Base-by-base conservation (phyloP, 768 basidiomycete species). In the Lepiota brunneoincarnata region DNA sequence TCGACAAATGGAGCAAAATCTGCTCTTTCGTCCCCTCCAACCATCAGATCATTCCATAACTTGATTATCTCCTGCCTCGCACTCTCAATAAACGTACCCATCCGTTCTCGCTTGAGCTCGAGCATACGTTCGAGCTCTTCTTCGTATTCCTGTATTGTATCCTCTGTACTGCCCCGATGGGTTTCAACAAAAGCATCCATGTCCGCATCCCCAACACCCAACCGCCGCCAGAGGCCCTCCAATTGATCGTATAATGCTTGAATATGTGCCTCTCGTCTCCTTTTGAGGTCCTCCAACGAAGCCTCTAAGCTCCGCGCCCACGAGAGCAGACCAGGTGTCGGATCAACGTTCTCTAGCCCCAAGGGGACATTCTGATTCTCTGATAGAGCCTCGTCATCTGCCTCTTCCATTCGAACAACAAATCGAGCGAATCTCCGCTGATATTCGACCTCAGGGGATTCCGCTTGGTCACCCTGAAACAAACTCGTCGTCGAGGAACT, bases 231-330 rank as follows among this genome's bases (percentile, higher is more conserved):
- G 2, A 98, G 78, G 0, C 84, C 84, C 66, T 96, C 95, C 1
- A 99, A 79, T 58, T 93, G 85, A 67, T 98, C 93, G 64, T 94
- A 99, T 77, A 98, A 87, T 0, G 86, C 80, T 67, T 99, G 96
- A 26, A 99, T 98, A 59, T 87, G 84, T 1, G 81, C 72, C 63
- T 96, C 93, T 11, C 94, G 79, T 26, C 79, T 72, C 35, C 79
- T 77, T 69, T 93, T 93, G 47, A 84, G 75, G 12, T 89, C 85
- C 55, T 86, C 84, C 51, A 97, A 78, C 47, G 83, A 77, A 4
- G 72, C 55, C 47, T 76, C 78, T 53, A 84, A 72, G 15, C 72
- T 69, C 26, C 80, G 75, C 0, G 89, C 86, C 84, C 93, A 93
- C 6, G 74, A 62, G 24, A 95, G 66, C n/a, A 97, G 77, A 12